Percentiles rank a stretch among this genome's conserved stretches.
phyloP scores from a whole-genome alignment of 345 rosid genomes.

The Microthlaspi erraticum region DNA sequence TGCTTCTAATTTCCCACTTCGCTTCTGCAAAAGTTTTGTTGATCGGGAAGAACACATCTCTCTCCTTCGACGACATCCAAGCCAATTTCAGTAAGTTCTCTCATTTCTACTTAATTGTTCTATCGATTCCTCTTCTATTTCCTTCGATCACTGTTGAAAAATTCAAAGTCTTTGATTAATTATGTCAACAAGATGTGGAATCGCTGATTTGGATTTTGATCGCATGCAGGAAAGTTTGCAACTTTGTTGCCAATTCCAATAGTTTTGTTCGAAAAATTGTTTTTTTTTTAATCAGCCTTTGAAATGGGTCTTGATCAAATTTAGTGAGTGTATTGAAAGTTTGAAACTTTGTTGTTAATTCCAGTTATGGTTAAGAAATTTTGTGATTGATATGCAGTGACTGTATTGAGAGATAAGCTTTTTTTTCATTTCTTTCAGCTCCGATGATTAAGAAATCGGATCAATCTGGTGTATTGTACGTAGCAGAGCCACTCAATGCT shows the following conservation, averaged over 20 bases:
- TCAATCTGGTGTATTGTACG: conserved; percentile 61
- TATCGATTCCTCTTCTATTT: not conserved
- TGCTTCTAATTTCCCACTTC: conserved; percentile 39
- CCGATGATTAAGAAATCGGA: conserved; percentile 68
- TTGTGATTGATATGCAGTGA: no score
- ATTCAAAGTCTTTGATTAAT: not conserved
- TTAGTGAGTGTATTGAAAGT: no score
- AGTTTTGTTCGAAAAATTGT: not conserved
- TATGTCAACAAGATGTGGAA: not conserved
- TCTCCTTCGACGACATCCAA: conserved; percentile 74
- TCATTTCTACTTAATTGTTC: not conserved
- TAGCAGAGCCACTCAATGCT: conserved; percentile 81
- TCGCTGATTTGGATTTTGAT: conserved; percentile 26
- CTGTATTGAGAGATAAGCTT: no score
- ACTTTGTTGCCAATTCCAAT: not conserved
- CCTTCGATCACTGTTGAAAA: not conserved
- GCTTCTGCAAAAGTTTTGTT: conserved; percentile 64
- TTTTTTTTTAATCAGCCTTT: not conserved
- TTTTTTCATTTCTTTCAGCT: conserved; percentile 75
- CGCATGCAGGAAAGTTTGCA: not conserved
- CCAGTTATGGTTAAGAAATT: no score
- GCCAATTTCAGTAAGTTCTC: conserved; percentile 76
- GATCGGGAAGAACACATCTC: conserved; percentile 64
- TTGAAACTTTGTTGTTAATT: no score
- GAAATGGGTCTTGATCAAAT: not conserved